Conservation (phyloP, 2,329 filamentous ascomycete species). For the Teratosphaeria nubilosa region DNA sequence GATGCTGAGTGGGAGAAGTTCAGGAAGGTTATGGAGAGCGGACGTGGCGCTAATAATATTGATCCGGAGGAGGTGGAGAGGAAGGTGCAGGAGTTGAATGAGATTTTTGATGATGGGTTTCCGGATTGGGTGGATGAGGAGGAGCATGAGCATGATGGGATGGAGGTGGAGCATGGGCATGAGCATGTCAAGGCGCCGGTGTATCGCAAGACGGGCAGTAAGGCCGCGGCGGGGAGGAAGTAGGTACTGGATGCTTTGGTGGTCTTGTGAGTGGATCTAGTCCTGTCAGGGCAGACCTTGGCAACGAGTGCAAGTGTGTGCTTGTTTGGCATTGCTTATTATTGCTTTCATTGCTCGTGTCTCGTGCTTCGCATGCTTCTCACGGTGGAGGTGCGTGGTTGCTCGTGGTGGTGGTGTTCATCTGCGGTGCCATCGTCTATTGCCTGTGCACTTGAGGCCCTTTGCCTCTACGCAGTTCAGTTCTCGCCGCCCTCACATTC, state of each 20-base stretch:
- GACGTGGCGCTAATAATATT: background rate
- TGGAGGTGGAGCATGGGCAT: conserved; percentile 10
- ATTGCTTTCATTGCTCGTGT: background rate
- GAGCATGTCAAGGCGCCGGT: background rate
- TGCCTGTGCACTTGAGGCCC: background rate
- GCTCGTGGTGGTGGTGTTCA: background rate
- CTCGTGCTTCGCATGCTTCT: background rate
- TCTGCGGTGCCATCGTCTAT: background rate
- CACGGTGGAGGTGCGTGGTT: background rate
- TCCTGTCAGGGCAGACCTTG: conserved; percentile 21
- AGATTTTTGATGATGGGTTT: background rate
- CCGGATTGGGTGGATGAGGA: background rate
- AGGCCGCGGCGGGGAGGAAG: background rate
- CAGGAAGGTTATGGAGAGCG: conserved; percentile 23
- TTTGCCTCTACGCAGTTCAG: background rate
- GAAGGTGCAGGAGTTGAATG: background rate
- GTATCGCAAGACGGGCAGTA: background rate
- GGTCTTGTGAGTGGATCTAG: no score
- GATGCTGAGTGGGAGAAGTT: conserved; percentile 41
- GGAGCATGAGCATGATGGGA: background rate
- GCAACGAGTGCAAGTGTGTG: background rate
- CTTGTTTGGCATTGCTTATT: background rate
- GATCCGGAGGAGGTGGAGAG: background rate
- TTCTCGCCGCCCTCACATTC: background rate
- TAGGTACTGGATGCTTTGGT: background rate